A percentile compares a stretch with the other conserved stretches of the same genome.
Conservation (phyloP, 179 eudicot species). For the Amaranthus tricolor region DNA sequence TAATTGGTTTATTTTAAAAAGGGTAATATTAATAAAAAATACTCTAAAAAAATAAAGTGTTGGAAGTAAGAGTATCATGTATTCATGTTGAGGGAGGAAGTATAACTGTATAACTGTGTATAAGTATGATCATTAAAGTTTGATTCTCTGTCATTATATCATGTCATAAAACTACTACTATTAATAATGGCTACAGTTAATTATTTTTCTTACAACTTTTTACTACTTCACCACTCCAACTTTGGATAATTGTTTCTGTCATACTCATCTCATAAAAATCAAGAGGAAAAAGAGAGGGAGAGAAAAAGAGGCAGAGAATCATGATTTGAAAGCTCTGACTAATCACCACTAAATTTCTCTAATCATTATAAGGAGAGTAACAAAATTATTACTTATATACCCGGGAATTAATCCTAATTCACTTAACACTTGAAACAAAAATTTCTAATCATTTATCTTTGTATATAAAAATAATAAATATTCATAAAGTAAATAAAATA, state of each 20-base stretch:
- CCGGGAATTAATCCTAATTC: background rate
- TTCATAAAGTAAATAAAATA: background rate
- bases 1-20: too few relatives aligned
- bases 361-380: conserved; percentile 21
- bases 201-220: background rate
- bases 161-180: conserved; percentile 2
- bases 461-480: background rate
- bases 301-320: conserved; percentile 5
- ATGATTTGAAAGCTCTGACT: conserved; percentile 16
- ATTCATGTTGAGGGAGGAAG: too few relatives aligned
- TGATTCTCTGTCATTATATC: background rate
- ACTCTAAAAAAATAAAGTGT: background rate
- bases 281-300: background rate
- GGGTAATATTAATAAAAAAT: background rate
- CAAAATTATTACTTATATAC: conserved; percentile 8
- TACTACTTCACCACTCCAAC: background rate
- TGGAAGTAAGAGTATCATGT: too few relatives aligned
- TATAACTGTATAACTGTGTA: too few relatives aligned
- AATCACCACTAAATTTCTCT: conserved; percentile 18
- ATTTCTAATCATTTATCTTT: too few relatives aligned
- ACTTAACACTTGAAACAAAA: too few relatives aligned
- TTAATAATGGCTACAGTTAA: background rate
- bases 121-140: background rate
- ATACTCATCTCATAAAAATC: conserved; percentile 7
- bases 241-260: conserved; percentile 7